Conservation (phyloP, 1,284 basidiomycete genomes). For the Cystobasidium pallidum region DNA sequence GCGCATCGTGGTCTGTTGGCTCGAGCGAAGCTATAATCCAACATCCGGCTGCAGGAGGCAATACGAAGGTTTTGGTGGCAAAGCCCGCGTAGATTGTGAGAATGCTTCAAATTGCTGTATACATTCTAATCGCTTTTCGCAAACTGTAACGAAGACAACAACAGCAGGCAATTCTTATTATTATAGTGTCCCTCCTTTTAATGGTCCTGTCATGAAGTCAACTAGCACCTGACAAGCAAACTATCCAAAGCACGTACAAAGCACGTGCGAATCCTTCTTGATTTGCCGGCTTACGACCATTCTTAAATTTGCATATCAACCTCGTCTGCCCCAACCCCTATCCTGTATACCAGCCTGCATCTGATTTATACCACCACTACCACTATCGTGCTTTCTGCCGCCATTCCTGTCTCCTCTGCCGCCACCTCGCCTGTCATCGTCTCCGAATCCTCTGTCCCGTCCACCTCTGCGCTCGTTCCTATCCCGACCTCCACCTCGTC, state of each 20-base stretch:
- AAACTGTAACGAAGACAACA: too few species aligned
- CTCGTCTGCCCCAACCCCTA: slow-evolving; percentile 36
- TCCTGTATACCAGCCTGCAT: slow-evolving; percentile 41
- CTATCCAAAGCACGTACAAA: too few species aligned
- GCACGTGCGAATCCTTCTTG: background rate
- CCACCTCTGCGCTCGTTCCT: slow-evolving; percentile 10
- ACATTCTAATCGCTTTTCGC: too few species aligned
- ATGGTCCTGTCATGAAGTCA: too few species aligned
- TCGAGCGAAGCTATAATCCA: background rate
- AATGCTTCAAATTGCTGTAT: too few species aligned
- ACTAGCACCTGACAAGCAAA: too few species aligned
- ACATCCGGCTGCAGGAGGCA: too few species aligned
- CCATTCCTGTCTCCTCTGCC: slow-evolving; percentile 22
- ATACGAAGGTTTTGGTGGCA: background rate
- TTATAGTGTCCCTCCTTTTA: too few species aligned
- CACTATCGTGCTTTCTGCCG: background rate
- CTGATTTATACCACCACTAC: slow-evolving; percentile 17
- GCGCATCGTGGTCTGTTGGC: background rate
- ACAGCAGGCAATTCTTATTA: too few species aligned
- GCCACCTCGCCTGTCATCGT: slow-evolving; percentile 4
- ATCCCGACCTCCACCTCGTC: slow-evolving; percentile 4
- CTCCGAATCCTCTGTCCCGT: slow-evolving; percentile 18
- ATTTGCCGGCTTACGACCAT: background rate
- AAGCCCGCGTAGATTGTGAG: too few species aligned
- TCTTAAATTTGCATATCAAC: background rate